phyloP scores from a whole-genome alignment of 2,329 filamentous ascomycete species.

The Fusarium drepaniforme region DNA sequence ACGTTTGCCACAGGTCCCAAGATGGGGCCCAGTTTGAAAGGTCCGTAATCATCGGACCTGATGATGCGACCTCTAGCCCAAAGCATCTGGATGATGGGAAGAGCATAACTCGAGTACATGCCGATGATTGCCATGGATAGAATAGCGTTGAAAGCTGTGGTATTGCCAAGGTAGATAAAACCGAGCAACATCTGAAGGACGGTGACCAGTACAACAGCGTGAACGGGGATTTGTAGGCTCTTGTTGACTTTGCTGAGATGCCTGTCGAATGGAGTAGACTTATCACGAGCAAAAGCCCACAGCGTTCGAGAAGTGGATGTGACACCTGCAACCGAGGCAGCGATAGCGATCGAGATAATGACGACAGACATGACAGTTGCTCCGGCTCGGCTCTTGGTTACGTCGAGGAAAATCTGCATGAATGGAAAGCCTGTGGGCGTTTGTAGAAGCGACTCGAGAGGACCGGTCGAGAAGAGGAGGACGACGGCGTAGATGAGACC shows the following conservation, averaged over 20 bases:
- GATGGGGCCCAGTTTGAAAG: slow-evolving; percentile 47
- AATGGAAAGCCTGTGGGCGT: slow-evolving; percentile 58
- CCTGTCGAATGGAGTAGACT: slow-evolving; percentile 49
- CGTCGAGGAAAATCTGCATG: slow-evolving; percentile 54
- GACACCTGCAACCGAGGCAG: slow-evolving; percentile 47
- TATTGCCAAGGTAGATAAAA: slow-evolving; percentile 56
- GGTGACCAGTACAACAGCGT: slow-evolving; percentile 41
- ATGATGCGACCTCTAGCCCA: slow-evolving; percentile 48
- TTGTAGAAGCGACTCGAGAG: slow-evolving; percentile 51
- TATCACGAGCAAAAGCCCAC: slow-evolving; percentile 56
- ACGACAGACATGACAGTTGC: slow-evolving; percentile 48
- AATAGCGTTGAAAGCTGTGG: slow-evolving; percentile 56
- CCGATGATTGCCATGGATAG: slow-evolving; percentile 57
- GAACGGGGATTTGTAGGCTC: slow-evolving; percentile 50
- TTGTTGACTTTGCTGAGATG: slow-evolving; percentile 52
- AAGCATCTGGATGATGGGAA: slow-evolving; percentile 54
- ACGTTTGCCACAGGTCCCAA: slow-evolving; percentile 54
- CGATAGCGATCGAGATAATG: slow-evolving; percentile 43
- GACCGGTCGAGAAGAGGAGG: slow-evolving; percentile 57
- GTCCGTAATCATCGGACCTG: slow-evolving; percentile 29
- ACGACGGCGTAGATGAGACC: slow-evolving; percentile 57
- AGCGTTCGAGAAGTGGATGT: slow-evolving; percentile 53
- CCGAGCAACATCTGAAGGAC: slow-evolving; percentile 47
- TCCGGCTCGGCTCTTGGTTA: slow-evolving; percentile 40
- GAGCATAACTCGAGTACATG: slow-evolving; percentile 57